phyloP scores from a whole-genome alignment of 257 asterid genomes.

The Solanum pimpinellifolium region DNA sequence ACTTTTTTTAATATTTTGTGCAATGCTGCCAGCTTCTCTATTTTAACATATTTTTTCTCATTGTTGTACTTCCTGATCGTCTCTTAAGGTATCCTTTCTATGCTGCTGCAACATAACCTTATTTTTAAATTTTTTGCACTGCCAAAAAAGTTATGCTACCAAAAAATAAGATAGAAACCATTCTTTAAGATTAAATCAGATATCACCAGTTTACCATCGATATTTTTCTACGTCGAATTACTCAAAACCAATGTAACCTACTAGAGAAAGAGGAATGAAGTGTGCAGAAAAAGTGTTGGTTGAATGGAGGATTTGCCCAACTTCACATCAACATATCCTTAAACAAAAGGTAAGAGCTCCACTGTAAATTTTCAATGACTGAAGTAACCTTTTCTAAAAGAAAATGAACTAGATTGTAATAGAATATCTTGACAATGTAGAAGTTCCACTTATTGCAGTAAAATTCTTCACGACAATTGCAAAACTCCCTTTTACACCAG shows the following conservation, averaged over 20 bases:
- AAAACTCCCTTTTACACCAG: conserved; percentile 37
- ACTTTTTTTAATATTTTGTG: too few species aligned
- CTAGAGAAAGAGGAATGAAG: conserved; percentile 15
- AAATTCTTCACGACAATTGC: conserved; percentile 27
- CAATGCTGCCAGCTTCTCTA: too few species aligned
- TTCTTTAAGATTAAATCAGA: conserved; percentile 41
- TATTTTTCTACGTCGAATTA: conserved; percentile 27
- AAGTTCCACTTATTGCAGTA: conserved; percentile 18
- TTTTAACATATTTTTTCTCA: too few species aligned
- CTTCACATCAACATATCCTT: conserved; percentile 43
- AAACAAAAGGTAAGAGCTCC: conserved; percentile 53
- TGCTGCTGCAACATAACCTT: too few species aligned
- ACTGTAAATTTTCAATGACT: conserved; percentile 44
- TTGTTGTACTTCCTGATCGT: too few species aligned
- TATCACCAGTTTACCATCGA: conserved; percentile 41
- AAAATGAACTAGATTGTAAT: conserved; percentile 42
- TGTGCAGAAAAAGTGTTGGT: conserved; percentile 6
- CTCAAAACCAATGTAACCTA: conserved; percentile 34
- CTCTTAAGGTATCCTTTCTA: too few species aligned
- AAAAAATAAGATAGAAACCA: conserved; percentile 18
- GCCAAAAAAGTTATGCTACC: conserved; percentile 20
- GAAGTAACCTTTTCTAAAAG: conserved; percentile 47
- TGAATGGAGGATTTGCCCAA: conserved; percentile 26
- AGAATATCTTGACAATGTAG: conserved; percentile 20
- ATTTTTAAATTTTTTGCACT: too few species aligned